Base-by-base conservation (phyloP, 1,139 yeast species). In the Ogataea hybrid region DNA sequence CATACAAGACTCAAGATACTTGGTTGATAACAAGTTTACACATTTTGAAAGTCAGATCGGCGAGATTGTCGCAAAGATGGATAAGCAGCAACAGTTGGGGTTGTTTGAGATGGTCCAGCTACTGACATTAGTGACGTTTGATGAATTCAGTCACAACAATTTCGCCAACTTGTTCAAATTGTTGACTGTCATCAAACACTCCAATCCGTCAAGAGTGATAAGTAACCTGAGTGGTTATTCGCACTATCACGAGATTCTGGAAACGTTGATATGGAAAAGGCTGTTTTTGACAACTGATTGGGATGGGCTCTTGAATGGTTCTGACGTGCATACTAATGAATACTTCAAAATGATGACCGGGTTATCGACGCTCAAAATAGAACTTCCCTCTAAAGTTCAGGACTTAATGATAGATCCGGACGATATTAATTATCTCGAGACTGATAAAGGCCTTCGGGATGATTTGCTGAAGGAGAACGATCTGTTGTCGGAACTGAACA, bases 211-310 rank as follows among this genome's bases (percentile, higher is more conserved):
- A 12, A 52, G 23, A 20, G 11, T 34, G 6, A 25, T 37, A 23
- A 34, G 22, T 25, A 14, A 21, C n/a, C 29, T 25, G 9, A 33
- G 30, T 25, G 39, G 37, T 1, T 35, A 38, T 28, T 33, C 49
- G 2, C 33, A 28, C 18, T 33, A 39, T 10, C 43, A 40, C 25
- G 44, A 46, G 2, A 49, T 63, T 11, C 62, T 65, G 37, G 67
- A 64, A 37, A 62, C 63, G 12, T 56, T 71, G 12, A 65, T 83
- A 2, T 84, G 94, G 92, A 68, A 80, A 53, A 69, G 92, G 46
- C 68, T 84, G 35, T 64, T 84, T 8, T 54, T 79, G n/a, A 70
- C 75, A 1, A 83, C 80, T 50, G 76, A 79, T 51, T 81, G 88
- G 86, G 47, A 58, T 6, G 56, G 59, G 11, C 57, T 78, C 17